Conservation (phyloP, 2,329 filamentous ascomycete species). For the Talaromyces sp. region DNA sequence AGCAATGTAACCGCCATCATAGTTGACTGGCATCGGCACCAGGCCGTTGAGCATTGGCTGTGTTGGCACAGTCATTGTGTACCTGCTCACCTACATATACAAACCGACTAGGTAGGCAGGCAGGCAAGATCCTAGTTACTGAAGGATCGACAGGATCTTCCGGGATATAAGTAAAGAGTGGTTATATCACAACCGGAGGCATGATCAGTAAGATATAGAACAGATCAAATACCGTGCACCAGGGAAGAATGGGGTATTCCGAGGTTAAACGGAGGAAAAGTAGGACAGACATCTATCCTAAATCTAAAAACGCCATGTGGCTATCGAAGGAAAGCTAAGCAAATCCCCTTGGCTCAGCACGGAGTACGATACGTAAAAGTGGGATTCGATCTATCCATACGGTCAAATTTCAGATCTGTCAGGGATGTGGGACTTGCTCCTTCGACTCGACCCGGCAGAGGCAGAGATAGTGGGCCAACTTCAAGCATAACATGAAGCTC, state of each 20-base stretch:
- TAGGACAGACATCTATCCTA: background rate
- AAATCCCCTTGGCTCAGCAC: background rate
- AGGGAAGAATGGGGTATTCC: background rate
- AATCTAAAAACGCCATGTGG: constrained; percentile 4
- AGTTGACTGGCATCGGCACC: constrained; percentile 13
- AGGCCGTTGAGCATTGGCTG: constrained; percentile 13
- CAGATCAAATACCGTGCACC: background rate
- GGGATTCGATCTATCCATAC: constrained; percentile 4
- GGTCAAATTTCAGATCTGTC: constrained; percentile 10
- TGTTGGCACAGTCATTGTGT: constrained; percentile 9
- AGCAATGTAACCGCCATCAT: constrained; percentile 56
- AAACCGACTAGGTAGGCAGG: background rate
- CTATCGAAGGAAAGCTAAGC: background rate
- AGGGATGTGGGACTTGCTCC: background rate
- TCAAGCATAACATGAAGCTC: background rate
- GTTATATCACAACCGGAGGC: background rate
- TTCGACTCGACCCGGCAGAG: background rate
- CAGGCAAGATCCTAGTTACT: background rate
- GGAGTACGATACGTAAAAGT: background rate
- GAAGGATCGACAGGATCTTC: background rate
- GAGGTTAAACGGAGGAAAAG: background rate
- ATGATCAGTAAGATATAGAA: background rate
- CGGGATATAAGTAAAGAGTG: background rate
- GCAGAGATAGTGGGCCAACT: background rate
- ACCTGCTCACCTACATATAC: constrained; percentile 6